Evolutionary conservation across 306 rosid genomes (phyloP).

Genomic region (Biancaea sappan): DNA sequence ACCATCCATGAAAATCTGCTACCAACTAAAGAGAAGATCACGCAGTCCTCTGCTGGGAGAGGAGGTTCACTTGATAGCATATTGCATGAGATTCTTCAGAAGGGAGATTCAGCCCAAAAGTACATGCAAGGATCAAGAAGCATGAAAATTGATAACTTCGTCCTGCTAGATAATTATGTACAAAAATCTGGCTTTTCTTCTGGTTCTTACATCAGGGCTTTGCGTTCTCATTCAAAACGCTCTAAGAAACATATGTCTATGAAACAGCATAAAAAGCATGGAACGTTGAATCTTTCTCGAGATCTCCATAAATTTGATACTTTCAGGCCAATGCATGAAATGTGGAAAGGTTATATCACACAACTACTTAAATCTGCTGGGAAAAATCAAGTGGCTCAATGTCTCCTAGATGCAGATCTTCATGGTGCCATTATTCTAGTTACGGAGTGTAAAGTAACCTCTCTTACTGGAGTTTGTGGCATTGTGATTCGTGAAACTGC

Average conservation of each 20-base stretch:
- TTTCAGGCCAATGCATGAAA: conserved; percentile 83
- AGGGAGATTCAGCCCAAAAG: conserved; percentile 67
- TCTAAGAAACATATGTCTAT: conserved; percentile 78
- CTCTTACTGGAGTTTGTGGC: conserved; percentile 63
- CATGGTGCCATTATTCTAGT: conserved; percentile 86
- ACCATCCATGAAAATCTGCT: conserved; percentile 60
- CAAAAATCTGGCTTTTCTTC: conserved; percentile 45
- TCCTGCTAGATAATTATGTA: conserved; percentile 77
- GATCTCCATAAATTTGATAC: conserved; percentile 55
- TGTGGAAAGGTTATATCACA: conserved; percentile 73
- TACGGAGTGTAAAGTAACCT: conserved; percentile 62
- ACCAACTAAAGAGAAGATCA: conserved; percentile 39
- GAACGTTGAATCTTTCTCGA: conserved; percentile 62
- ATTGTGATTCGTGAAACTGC: conserved; percentile 85
- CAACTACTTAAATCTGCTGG: conserved; percentile 60
- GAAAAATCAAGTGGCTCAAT: conserved; percentile 74
- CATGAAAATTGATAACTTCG: conserved; percentile 61
- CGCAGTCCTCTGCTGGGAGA: conserved; percentile 55
- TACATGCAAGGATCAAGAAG: conserved; percentile 77
- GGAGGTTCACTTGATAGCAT: conserved; percentile 57
- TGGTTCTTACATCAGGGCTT: conserved; percentile 56
- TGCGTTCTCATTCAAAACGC: conserved; percentile 68
- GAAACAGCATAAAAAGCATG: conserved; percentile 69
- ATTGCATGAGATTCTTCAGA: conserved; percentile 63
- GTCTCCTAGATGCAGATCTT: conserved; percentile 77